These are phyloP conservation scores for Aspergillus sp. DNA, from an alignment of 2,329 filamentous ascomycete genomes.

Conservation along the genomic window DNA sequence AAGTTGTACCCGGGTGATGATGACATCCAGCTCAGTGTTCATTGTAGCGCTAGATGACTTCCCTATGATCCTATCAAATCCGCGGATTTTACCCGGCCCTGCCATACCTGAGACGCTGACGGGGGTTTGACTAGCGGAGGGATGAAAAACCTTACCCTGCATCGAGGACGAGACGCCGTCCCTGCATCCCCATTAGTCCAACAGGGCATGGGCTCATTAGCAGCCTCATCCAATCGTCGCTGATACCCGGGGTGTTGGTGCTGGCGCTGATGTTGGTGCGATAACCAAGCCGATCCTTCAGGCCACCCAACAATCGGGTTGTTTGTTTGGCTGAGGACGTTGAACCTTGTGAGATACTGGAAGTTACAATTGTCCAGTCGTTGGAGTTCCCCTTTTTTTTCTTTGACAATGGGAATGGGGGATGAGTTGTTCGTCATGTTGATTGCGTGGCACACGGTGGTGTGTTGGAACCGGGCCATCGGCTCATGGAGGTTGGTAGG, in stretches of 20 bases:
- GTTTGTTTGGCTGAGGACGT: background rate
- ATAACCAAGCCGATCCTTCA: background rate
- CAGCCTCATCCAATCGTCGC: slow-evolving; percentile 4
- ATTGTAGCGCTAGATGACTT: background rate
- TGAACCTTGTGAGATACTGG: background rate
- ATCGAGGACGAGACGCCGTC: background rate
- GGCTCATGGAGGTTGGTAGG: background rate
- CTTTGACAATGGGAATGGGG: background rate
- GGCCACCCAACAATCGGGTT: background rate
- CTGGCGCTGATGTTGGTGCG: background rate
- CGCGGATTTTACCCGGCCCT: background rate
- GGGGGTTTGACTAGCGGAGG: background rate
- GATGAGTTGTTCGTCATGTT: background rate
- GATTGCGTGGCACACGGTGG: background rate
- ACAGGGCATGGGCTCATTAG: background rate
- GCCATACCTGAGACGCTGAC: background rate
- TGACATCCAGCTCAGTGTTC: no score
- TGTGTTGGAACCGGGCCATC: background rate
- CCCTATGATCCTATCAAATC: background rate
- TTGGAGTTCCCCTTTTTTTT: background rate
- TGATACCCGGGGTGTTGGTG: background rate
- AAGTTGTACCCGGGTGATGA: background rate
- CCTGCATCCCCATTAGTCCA: slow-evolving; percentile 6
- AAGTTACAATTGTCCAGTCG: background rate
- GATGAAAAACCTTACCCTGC: background rate